These are phyloP conservation scores for Annulohypoxylon moriforme DNA, from an alignment of 495 filamentous ascomycete species.

Conservation along the genomic window DNA sequence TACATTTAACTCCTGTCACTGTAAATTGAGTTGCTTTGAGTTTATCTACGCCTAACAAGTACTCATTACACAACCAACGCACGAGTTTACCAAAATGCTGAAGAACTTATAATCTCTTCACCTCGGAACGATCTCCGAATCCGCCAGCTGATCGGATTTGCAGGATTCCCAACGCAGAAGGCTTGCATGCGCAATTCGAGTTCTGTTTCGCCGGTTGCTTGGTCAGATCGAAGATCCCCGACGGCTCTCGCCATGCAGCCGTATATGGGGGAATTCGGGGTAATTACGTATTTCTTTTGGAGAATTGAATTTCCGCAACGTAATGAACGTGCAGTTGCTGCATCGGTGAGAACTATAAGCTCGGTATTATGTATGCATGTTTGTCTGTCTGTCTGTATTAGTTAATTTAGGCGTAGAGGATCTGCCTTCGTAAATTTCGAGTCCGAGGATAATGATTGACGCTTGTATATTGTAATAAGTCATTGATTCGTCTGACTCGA, in stretches of 20 bases:
- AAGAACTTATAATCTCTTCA: background rate
- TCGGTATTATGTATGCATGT: constrained; percentile 13
- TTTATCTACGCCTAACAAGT: background rate
- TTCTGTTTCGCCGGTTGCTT: constrained; percentile 25
- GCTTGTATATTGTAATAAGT: constrained; percentile 20
- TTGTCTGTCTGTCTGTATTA: background rate
- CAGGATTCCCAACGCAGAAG: constrained; percentile 25
- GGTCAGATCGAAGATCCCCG: constrained; percentile 31
- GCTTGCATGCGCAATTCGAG: background rate
- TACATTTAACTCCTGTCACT: constrained; percentile 1
- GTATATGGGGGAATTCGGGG: constrained; percentile 11
- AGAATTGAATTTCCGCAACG: background rate
- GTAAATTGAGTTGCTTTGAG: background rate
- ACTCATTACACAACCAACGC: background rate
- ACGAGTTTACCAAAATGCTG: background rate
- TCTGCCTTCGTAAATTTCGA: background rate
- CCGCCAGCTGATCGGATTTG: constrained; percentile 28
- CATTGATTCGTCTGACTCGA: background rate
- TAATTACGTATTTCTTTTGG: constrained; percentile 28
- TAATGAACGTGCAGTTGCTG: constrained; percentile 24
- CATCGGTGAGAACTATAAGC: constrained; percentile 26
- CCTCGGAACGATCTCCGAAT: constrained; percentile 19
- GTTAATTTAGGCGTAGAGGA: constrained; percentile 17
- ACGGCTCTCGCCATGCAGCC: constrained; percentile 8
- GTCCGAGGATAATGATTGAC: constrained; percentile 1